Evolutionary conservation across 2,329 filamentous ascomycete species (phyloP).

Genomic region (Chaetomium sp.): DNA sequence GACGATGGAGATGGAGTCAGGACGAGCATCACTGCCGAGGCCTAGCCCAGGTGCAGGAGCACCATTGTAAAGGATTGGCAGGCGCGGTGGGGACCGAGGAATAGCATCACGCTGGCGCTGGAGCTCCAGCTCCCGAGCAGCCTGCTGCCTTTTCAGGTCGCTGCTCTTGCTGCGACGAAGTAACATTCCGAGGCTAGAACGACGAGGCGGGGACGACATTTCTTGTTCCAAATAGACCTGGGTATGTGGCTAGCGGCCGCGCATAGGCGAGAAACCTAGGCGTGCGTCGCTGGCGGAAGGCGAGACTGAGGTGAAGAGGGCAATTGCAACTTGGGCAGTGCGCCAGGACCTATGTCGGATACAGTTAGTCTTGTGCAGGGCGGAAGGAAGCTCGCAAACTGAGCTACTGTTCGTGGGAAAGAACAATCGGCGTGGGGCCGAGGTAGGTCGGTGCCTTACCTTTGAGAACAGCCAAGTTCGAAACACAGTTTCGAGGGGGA

Average conservation of each 20-base stretch:
- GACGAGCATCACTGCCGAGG: constrained; percentile 55
- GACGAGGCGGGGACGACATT: constrained; percentile 34
- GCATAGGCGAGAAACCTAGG: constrained; percentile 12
- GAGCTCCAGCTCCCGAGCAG: constrained; percentile 44
- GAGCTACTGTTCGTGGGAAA: neutral
- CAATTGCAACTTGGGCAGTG: neutral
- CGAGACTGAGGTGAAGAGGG: constrained; percentile 1
- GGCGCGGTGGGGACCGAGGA: constrained; percentile 43
- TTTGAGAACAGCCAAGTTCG: constrained; percentile 10
- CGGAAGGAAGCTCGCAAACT: neutral
- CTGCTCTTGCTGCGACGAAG: constrained; percentile 63
- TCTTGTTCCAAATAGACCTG: constrained; percentile 11
- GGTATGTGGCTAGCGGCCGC: constrained; percentile 4
- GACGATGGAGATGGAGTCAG: constrained; percentile 56
- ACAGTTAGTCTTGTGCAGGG: constrained; percentile 1
- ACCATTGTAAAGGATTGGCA: constrained; percentile 47
- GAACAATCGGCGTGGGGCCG: neutral
- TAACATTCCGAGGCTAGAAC: constrained; percentile 51
- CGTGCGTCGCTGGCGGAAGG: constrained; percentile 9
- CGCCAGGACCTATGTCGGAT: neutral
- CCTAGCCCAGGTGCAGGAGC: constrained; percentile 39
- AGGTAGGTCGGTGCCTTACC: neutral
- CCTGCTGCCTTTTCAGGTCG: constrained; percentile 58
- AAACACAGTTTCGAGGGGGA: constrained; percentile 13
- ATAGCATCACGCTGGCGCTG: constrained; percentile 45